Conservation (phyloP, 805 yeast species). For the Hanseniaspora occidentalis region DNA sequence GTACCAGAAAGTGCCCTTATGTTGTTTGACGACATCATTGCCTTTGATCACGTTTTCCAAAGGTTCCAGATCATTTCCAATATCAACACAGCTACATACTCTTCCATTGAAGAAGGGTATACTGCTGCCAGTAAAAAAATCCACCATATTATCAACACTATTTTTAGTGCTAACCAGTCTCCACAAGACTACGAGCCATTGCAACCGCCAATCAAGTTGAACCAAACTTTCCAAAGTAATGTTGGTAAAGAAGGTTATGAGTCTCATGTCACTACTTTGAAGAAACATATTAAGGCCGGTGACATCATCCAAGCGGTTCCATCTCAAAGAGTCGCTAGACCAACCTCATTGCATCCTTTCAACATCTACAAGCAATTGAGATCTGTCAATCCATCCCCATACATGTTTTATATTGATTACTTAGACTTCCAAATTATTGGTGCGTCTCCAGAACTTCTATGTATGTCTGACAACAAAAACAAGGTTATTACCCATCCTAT, state of each 20-base stretch:
- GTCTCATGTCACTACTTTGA: constrained; percentile 58
- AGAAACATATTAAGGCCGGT: constrained; percentile 75
- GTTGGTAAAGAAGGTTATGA: constrained; percentile 93
- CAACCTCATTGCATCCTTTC: constrained; percentile 91
- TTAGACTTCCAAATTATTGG: constrained; percentile 91
- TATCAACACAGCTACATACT: constrained; percentile 21
- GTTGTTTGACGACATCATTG: constrained; percentile 83
- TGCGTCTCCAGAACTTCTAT: constrained; percentile 92
- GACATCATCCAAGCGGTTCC: constrained; percentile 98
- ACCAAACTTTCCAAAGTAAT: constrained; percentile 71
- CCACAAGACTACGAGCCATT: constrained; percentile 30
- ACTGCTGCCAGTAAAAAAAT: constrained; percentile 46
- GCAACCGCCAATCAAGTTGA: constrained; percentile 58
- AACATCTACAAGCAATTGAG: constrained; percentile 89
- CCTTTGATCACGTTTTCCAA: constrained; percentile 89
- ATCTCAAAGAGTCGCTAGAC: constrained; percentile 91
- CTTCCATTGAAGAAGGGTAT: constrained; percentile 33
- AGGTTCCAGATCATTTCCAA: constrained; percentile 85
- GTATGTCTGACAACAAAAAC: constrained; percentile 60
- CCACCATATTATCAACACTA: constrained; percentile 31
- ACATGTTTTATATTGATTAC: constrained; percentile 86
- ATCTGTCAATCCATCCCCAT: constrained; percentile 96
- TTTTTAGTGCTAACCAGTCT: constrained; percentile 25
- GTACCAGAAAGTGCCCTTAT: constrained; percentile 88
- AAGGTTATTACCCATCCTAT: constrained; percentile 90